A percentile compares a stretch with the other conserved stretches of the same genome.
Evolutionary conservation across 208 protist genomes (phyloP).

Genomic region (Crithidia sp.): DNA sequence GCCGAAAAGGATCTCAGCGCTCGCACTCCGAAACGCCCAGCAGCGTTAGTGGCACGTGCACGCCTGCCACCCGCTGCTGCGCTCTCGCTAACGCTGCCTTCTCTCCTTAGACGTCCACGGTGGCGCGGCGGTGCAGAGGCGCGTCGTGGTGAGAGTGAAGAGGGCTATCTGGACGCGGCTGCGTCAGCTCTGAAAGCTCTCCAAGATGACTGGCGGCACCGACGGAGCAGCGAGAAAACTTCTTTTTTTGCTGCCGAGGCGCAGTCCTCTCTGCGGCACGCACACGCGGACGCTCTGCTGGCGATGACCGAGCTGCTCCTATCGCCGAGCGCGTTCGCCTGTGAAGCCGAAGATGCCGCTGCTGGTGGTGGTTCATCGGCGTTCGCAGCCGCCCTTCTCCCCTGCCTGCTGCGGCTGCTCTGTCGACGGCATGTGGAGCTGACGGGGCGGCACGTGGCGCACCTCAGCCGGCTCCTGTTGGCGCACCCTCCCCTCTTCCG

Average conservation of each 20-base stretch:
- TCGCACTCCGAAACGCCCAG: no score
- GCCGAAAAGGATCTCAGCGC: no score
- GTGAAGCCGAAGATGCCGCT: neutral
- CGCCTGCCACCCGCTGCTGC: no score
- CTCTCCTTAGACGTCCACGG: slow-evolving; percentile 7
- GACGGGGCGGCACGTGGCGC: slow-evolving; percentile 23
- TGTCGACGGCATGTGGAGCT: slow-evolving; percentile 3
- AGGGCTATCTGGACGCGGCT: slow-evolving; percentile 12
- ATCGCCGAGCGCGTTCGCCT: no score
- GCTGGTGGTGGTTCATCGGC: neutral
- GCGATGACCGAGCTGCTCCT: slow-evolving; percentile 45
- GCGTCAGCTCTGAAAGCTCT: neutral
- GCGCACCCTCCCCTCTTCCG: neutral
- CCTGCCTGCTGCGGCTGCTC: slow-evolving; percentile 7
- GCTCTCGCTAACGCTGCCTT: neutral
- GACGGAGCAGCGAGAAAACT: no score
- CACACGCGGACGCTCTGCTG: slow-evolving; percentile 55
- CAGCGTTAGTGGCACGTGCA: no score
- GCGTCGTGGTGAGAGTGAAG: neutral
- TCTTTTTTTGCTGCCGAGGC: neutral
- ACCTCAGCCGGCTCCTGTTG: slow-evolving; percentile 23
- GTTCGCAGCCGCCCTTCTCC: neutral
- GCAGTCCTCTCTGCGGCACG: neutral
- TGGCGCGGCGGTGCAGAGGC: slow-evolving; percentile 6
- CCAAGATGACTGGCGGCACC: no score